These are phyloP conservation scores for Pleurotus giganteus DNA, from an alignment of 768 basidiomycete genomes.

Conservation along the genomic window DNA sequence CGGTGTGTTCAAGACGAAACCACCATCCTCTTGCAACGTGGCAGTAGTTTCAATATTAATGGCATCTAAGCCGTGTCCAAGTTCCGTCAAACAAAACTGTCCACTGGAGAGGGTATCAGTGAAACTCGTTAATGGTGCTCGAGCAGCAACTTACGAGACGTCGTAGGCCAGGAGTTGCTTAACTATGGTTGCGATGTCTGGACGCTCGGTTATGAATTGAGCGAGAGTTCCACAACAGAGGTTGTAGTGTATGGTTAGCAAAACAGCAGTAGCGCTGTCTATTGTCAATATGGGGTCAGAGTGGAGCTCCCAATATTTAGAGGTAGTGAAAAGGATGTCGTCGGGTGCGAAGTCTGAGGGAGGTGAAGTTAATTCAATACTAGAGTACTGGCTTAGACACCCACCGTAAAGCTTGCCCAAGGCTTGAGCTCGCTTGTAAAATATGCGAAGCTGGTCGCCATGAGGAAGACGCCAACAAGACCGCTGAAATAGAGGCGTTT, in stretches of 20 bases:
- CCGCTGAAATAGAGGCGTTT: too few relatives aligned
- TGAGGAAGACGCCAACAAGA: too few relatives aligned
- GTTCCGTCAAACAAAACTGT: conserved; percentile 43
- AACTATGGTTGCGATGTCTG: conserved; percentile 21
- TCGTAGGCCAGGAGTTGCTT: conserved; percentile 26
- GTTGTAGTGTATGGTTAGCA: conserved; percentile 38
- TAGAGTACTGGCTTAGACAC: too few relatives aligned
- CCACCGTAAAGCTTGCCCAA: too few relatives aligned
- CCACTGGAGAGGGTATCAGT: conserved; percentile 24
- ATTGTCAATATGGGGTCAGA: conserved; percentile 26
- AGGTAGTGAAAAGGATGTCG: conserved; percentile 28
- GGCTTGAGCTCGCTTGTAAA: too few relatives aligned
- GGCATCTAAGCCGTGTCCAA: conserved; percentile 46
- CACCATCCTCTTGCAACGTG: conserved; percentile 33
- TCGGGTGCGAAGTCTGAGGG: conserved; percentile 11
- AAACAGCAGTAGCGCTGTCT: conserved; percentile 30
- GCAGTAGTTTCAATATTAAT: conserved; percentile 42
- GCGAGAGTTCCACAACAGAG: conserved; percentile 35
- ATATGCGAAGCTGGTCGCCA: too few relatives aligned
- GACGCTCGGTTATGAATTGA: conserved; percentile 19
- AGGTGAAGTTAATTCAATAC: too few relatives aligned
- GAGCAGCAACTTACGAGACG: conserved; percentile 19
- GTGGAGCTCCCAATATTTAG: conserved; percentile 36
- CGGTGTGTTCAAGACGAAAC: conserved; percentile 37
- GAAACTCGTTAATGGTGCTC: neutral